Conservation (phyloP, 2,329 filamentous ascomycete genomes). For the Arthrobotrys entomopaga region DNA sequence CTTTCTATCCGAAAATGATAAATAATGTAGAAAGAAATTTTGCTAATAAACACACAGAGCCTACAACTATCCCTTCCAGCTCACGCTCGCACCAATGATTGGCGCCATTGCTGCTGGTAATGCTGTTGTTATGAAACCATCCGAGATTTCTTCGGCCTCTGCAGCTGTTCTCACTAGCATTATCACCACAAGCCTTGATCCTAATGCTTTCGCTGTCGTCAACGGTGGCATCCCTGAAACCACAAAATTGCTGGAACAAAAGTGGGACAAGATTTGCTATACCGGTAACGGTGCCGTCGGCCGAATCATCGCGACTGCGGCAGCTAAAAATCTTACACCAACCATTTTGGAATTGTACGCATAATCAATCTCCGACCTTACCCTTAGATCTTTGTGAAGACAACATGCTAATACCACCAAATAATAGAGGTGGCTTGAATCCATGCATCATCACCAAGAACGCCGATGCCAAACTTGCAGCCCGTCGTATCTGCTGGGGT, state of each 20-base stretch:
- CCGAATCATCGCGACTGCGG: constrained; percentile 88
- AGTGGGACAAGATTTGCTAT: constrained; percentile 99
- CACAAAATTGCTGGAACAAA: constrained; percentile 81
- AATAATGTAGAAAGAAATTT: constrained; percentile 3
- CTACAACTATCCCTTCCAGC: constrained; percentile 92
- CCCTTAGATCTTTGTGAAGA: neutral
- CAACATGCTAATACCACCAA: neutral
- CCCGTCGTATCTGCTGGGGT: constrained; percentile 85
- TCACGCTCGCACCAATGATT: constrained; percentile 80
- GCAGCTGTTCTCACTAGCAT: constrained; percentile 84
- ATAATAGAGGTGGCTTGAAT: constrained; percentile 76
- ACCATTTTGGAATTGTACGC: constrained; percentile 79
- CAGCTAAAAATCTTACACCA: constrained; percentile 86
- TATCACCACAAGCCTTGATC: constrained; percentile 78
- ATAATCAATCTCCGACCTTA: neutral
- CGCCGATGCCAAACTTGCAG: constrained; percentile 81
- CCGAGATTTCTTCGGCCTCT: constrained; percentile 79
- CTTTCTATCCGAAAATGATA: constrained; percentile 3
- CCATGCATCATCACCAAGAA: constrained; percentile 90
- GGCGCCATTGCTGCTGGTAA: constrained; percentile 94
- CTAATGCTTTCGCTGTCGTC: constrained; percentile 77
- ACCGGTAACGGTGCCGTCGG: constrained; percentile 83
- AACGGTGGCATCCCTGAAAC: constrained; percentile 86
- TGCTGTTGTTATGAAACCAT: constrained; percentile 89
- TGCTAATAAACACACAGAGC: constrained; percentile 65